Evolutionary conservation across 805 yeast genomes (phyloP).

Genomic region (Sugiyamaella mastotermitis): DNA sequence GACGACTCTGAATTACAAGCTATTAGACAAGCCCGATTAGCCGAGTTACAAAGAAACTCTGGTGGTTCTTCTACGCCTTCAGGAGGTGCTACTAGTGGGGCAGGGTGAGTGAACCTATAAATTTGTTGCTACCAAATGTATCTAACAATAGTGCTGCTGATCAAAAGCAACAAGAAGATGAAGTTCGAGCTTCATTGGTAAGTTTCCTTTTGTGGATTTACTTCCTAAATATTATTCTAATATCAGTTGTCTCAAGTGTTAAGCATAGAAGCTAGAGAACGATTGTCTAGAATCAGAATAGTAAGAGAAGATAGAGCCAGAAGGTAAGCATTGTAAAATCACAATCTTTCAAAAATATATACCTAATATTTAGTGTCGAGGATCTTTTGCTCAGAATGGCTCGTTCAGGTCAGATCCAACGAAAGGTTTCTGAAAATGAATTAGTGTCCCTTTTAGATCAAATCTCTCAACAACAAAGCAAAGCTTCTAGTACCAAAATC

Average conservation of each 20-base stretch:
- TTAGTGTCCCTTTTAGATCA: conserved; percentile 80
- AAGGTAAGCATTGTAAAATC: conserved; percentile 33
- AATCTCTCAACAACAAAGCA: conserved; percentile 62
- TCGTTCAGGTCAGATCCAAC: conserved; percentile 66
- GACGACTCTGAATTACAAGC: conserved; percentile 85
- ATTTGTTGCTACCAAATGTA: too few species aligned
- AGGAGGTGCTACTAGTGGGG: conserved; percentile 2
- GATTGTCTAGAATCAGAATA: conserved; percentile 77
- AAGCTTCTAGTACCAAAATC: conserved; percentile 56
- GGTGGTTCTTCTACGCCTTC: not conserved
- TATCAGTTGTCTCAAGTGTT: conserved; percentile 59
- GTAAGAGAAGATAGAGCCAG: conserved; percentile 89
- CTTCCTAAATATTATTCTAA: not conserved
- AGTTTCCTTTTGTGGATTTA: too few species aligned
- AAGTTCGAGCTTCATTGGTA: conserved; percentile 32
- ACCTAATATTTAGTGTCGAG: conserved; percentile 48
- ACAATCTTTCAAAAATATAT: not conserved
- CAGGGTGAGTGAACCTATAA: conserved; percentile 5
- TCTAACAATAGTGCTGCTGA: conserved; percentile 1
- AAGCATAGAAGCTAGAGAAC: conserved; percentile 78
- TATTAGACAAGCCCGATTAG: conserved; percentile 85
- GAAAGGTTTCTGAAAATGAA: conserved; percentile 74
- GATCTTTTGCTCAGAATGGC: conserved; percentile 67
- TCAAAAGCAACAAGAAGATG: conserved; percentile 29
- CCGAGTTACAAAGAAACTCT: conserved; percentile 57